These are phyloP conservation scores for Solanum appendiculatum DNA, from an alignment of 257 asterid species.

Conservation along the genomic window DNA sequence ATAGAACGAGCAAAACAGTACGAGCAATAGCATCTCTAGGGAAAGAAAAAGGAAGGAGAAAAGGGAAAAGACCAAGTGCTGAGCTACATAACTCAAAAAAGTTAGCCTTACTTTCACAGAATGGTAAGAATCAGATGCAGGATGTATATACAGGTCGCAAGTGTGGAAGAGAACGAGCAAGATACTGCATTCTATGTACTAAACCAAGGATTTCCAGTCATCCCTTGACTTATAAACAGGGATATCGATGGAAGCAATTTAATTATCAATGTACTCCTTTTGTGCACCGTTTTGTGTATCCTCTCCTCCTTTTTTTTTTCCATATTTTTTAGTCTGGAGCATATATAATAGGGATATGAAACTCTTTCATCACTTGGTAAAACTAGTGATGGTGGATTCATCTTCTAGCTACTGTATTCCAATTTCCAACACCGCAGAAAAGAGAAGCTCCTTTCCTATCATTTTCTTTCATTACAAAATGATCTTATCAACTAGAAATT, in stretches of 20 bases:
- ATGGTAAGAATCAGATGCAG: background rate
- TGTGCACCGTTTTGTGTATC: background rate
- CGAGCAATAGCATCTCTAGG: background rate
- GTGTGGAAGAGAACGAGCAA: background rate
- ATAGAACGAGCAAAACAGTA: background rate
- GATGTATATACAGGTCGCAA: background rate
- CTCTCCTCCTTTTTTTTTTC: background rate
- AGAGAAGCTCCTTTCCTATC: background rate
- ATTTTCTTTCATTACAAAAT: background rate
- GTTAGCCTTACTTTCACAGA: background rate
- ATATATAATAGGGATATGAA: background rate
- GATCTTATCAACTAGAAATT: background rate
- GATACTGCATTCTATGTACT: background rate
- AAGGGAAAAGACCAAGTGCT: background rate
- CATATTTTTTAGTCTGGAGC: background rate
- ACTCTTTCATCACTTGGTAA: background rate
- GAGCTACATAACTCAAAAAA: background rate
- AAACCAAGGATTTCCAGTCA: background rate
- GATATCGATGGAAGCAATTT: background rate
- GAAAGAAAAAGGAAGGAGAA: background rate
- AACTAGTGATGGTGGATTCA: background rate
- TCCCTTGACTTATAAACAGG: background rate
- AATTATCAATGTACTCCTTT: background rate
- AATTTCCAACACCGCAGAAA: background rate
- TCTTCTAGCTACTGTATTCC: background rate